phyloP scores from a whole-genome alignment of 805 yeast genomes.

The Wickerhamomyces strasburgensis region DNA sequence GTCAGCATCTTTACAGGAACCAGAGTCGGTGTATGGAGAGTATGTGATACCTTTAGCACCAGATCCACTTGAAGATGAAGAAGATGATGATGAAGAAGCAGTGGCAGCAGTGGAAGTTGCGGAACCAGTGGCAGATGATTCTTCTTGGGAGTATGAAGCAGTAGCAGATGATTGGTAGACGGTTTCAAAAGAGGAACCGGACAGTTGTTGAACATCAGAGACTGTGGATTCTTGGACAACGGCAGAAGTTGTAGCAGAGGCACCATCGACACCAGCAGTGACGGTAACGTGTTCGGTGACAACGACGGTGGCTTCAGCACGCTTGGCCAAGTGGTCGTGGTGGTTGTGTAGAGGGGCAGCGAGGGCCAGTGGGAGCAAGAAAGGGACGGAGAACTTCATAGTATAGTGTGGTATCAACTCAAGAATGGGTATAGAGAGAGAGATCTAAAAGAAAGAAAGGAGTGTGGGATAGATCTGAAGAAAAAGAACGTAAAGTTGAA shows the following conservation, averaged over 20 bases:
- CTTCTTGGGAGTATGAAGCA: slow-evolving; percentile 1
- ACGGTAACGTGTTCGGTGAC: slow-evolving; percentile 26
- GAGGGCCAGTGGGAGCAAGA: slow-evolving; percentile 7
- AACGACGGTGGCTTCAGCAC: slow-evolving; percentile 39
- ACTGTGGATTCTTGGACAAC: slow-evolving; percentile 18
- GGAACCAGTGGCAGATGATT: slow-evolving; percentile 2
- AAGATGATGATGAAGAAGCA: slow-evolving; percentile 13
- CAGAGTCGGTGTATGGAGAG: slow-evolving; percentile 54
- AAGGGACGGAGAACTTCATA: slow-evolving; percentile 13
- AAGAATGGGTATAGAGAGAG: neutral
- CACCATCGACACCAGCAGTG: slow-evolving; percentile 6
- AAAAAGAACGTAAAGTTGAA: neutral
- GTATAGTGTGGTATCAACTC: neutral
- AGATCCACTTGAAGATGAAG: slow-evolving; percentile 6
- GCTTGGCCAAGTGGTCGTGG: slow-evolving; percentile 35
- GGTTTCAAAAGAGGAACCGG: neutral
- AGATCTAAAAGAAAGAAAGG: neutral
- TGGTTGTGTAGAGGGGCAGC: slow-evolving; percentile 36
- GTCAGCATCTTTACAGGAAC: slow-evolving; percentile 48
- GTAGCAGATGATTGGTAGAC: slow-evolving; percentile 9
- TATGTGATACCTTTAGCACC: slow-evolving; percentile 59
- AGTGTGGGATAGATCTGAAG: neutral
- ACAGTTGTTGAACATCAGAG: neutral
- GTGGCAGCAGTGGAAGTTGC: slow-evolving; percentile 16
- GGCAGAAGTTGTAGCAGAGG: slow-evolving; percentile 13